phyloP scores from a whole-genome alignment of 2,329 filamentous ascomycete species.

The Colletotrichum orchidophilum region DNA sequence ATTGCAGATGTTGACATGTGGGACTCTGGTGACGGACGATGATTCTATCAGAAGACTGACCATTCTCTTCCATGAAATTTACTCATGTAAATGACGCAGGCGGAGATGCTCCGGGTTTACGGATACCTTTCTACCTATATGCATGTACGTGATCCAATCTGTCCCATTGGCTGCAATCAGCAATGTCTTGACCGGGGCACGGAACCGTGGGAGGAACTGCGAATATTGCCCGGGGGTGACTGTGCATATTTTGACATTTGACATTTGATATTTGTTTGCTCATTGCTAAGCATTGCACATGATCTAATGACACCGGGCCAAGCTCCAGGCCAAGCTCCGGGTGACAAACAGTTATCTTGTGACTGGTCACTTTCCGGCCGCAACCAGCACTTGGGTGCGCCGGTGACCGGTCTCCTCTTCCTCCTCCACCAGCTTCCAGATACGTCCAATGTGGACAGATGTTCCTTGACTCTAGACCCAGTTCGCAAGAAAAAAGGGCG shows the following conservation, averaged over 20 bases:
- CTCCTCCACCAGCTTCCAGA: background rate
- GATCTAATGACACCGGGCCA: slow-evolving; percentile 20
- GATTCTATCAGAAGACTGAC: background rate
- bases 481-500: background rate
- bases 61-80: background rate
- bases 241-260: background rate
- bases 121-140: background rate
- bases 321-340: slow-evolving; percentile 5
- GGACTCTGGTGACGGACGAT: background rate
- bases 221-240: background rate
- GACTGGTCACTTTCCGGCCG: slow-evolving; percentile 13
- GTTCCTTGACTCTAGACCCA: background rate
- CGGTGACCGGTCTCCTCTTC: background rate
- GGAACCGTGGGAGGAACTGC: background rate
- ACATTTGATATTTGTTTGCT: slow-evolving; percentile 8
- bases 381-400: background rate
- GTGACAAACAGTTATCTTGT: slow-evolving; percentile 12
- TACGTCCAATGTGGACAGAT: background rate
- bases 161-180: background rate
- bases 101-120: background rate
- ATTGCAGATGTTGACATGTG: background rate
- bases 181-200: background rate
- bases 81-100: background rate
- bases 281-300: background rate
- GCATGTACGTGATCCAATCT: background rate